A percentile compares a stretch with the other conserved stretches of the same genome.
Evolutionary conservation across 1,139 yeast genomes (phyloP).

Genomic region (Hemisphaericaspora xylofermentans): DNA sequence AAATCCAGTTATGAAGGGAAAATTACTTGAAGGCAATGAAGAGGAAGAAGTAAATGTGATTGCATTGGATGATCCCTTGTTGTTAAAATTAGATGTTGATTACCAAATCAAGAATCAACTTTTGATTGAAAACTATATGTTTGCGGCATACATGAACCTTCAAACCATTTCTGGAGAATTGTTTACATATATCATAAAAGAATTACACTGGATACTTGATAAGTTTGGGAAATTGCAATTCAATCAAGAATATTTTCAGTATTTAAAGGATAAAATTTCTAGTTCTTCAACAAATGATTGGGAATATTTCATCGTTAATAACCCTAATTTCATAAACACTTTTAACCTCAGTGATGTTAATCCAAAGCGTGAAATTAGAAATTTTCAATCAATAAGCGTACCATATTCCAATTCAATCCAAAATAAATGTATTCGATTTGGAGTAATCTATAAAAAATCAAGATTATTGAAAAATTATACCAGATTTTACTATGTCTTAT

Average conservation of each 20-base stretch:
- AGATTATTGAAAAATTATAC: conserved; percentile 43
- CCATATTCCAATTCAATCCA: conserved; percentile 43
- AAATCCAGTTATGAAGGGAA: conserved; percentile 29
- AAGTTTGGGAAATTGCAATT: conserved; percentile 33
- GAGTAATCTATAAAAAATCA: conserved; percentile 43
- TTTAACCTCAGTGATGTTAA: conserved; percentile 26
- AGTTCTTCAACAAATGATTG: conserved; percentile 31
- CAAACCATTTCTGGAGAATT: conserved; percentile 47
- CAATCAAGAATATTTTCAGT: conserved; percentile 16
- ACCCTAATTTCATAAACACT: conserved; percentile 37
- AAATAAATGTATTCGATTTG: conserved; percentile 46
- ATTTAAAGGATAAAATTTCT: conserved; percentile 23
- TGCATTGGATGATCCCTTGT: conserved; percentile 43
- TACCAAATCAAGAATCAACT: conserved; percentile 44
- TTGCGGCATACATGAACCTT: conserved; percentile 44
- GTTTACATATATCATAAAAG: conserved; percentile 40
- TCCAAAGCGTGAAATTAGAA: conserved; percentile 33
- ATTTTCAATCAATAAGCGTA: conserved; percentile 26
- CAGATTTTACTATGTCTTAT: conserved; percentile 38
- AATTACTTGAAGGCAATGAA: conserved; percentile 21
- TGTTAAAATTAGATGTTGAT: conserved; percentile 41
- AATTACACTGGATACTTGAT: conserved; percentile 33
- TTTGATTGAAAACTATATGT: conserved; percentile 44
- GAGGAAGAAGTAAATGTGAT: conserved; percentile 26
- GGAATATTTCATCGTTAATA: conserved; percentile 40